Percentiles rank a stretch among this genome's conserved stretches.
phyloP scores from a whole-genome alignment of 2,329 filamentous ascomycete species.

The Venturiaceae sp. region DNA sequence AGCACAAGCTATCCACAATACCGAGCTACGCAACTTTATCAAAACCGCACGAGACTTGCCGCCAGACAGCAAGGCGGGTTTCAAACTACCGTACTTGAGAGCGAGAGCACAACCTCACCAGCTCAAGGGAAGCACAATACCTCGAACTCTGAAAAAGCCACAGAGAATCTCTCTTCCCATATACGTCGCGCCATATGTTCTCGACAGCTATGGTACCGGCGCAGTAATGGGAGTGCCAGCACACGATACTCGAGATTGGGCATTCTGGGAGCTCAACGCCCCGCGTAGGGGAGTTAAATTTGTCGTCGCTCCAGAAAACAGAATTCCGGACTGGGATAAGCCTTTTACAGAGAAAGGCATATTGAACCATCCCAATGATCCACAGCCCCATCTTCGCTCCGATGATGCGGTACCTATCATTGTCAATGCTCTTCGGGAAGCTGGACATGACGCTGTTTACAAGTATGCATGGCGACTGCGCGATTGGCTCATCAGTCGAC shows the following conservation, averaged over 20 bases:
- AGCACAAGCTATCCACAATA: conserved; percentile 48
- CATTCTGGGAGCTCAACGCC: conserved; percentile 69
- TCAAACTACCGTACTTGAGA: conserved; percentile 48
- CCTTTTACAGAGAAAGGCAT: conserved; percentile 58
- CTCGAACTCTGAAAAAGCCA: not conserved
- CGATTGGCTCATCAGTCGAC: conserved; percentile 88
- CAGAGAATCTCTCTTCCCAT: conserved; percentile 47
- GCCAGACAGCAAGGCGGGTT: conserved; percentile 52
- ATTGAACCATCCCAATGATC: not conserved
- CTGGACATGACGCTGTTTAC: conserved; percentile 41
- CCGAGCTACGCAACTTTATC: conserved; percentile 58
- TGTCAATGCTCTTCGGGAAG: not conserved
- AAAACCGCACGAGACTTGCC: conserved; percentile 45
- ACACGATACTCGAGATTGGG: conserved; percentile 68
- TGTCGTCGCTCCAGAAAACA: conserved; percentile 40
- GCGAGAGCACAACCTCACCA: not conserved
- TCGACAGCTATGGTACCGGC: conserved; percentile 77
- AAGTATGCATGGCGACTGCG: conserved; percentile 66
- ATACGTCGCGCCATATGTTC: conserved; percentile 75
- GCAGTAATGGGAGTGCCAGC: conserved; percentile 89
- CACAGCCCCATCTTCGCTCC: not conserved
- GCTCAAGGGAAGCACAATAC: too few relatives aligned
- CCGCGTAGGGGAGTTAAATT: conserved; percentile 49
- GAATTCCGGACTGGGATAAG: conserved; percentile 10
- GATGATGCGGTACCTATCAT: not conserved